Conservation (phyloP, 2,329 filamentous ascomycete genomes). For the Ophiostoma tasmaniense region DNA sequence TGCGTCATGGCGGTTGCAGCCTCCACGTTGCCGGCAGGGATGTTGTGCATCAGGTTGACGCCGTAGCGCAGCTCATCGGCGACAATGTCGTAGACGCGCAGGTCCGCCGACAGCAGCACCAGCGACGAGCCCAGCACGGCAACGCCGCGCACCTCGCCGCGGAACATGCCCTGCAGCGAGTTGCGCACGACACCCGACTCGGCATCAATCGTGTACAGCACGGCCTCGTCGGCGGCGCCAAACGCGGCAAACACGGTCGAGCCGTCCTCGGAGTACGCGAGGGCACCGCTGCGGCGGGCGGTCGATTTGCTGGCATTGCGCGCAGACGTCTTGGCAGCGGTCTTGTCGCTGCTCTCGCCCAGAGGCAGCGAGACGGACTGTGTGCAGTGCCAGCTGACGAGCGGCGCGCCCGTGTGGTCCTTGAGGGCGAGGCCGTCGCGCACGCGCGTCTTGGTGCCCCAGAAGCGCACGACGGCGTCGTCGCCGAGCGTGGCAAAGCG, state of each 20-base stretch:
- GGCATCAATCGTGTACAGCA: constrained; percentile 70
- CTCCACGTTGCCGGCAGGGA: constrained; percentile 23
- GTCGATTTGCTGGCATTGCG: constrained; percentile 24
- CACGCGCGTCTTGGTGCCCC: constrained; percentile 65
- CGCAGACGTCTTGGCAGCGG: too few species aligned
- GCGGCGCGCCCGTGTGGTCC: constrained; percentile 43
- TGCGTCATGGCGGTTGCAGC: constrained; percentile 42
- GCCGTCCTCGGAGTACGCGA: constrained; percentile 77
- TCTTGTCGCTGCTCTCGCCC: constrained; percentile 1
- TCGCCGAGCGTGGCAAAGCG: constrained; percentile 80
- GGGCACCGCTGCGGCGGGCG: constrained; percentile 44
- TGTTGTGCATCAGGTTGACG: constrained; percentile 43
- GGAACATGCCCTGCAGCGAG: constrained; percentile 59
- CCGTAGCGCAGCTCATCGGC: constrained; percentile 64
- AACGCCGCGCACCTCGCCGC: constrained; percentile 56
- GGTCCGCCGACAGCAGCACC: constrained; percentile 62
- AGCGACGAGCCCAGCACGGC: constrained; percentile 66
- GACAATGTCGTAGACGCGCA: constrained; percentile 79
- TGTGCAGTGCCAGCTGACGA: constrained; percentile 68
- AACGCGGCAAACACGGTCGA: constrained; percentile 68
- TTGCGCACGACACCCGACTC: constrained; percentile 57
- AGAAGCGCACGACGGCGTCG: constrained; percentile 70
- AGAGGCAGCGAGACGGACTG: constrained; percentile 41
- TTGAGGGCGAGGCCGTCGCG: constrained; percentile 59
- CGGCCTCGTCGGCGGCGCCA: constrained; percentile 47